Percentiles rank a stretch among this genome's conserved stretches.
Evolutionary conservation across 2,329 filamentous ascomycete genomes (phyloP).

Genomic region (Coniochaeta hoffmannii): DNA sequence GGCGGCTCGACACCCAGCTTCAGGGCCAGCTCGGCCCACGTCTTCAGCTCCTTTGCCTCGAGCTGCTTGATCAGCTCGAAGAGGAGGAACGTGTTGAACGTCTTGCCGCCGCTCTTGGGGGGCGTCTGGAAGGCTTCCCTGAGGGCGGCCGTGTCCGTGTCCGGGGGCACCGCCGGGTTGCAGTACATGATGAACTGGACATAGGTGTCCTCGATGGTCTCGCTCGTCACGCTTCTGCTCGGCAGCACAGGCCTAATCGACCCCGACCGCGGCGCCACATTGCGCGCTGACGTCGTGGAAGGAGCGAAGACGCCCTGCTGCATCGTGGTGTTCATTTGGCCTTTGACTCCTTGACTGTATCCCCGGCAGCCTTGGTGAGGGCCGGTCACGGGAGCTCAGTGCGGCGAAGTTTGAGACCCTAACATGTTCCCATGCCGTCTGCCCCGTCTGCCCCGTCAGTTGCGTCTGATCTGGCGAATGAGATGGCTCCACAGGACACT

Average conservation of each 20-base stretch:
- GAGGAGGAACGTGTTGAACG: constrained; percentile 69
- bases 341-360: not conserved
- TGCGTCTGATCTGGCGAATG: too few species aligned
- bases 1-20: constrained; percentile 85
- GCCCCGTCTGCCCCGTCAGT: too few species aligned
- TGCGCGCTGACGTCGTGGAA: not conserved
- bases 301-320: not conserved
- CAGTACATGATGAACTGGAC: constrained; percentile 82
- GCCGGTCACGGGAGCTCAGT: not conserved
- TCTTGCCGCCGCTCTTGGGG: constrained; percentile 82
- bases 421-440: too few species aligned
- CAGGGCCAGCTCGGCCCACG: constrained; percentile 82
- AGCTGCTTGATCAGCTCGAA: constrained; percentile 74
- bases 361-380: not conserved
- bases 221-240: constrained; percentile 57
- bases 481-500: too few species aligned
- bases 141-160: constrained; percentile 62
- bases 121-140: constrained; percentile 70
- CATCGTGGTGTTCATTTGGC: not conserved
- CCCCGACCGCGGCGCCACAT: not conserved
- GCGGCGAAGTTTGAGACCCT: too few species aligned
- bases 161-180: constrained; percentile 71
- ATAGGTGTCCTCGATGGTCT: constrained; percentile 74
- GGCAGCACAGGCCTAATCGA: constrained; percentile 40
- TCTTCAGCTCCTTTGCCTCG: constrained; percentile 78